Percentiles rank a stretch among this genome's conserved stretches.
Evolutionary conservation across 257 asterid species (phyloP).

Genomic region (Vinca minor): DNA sequence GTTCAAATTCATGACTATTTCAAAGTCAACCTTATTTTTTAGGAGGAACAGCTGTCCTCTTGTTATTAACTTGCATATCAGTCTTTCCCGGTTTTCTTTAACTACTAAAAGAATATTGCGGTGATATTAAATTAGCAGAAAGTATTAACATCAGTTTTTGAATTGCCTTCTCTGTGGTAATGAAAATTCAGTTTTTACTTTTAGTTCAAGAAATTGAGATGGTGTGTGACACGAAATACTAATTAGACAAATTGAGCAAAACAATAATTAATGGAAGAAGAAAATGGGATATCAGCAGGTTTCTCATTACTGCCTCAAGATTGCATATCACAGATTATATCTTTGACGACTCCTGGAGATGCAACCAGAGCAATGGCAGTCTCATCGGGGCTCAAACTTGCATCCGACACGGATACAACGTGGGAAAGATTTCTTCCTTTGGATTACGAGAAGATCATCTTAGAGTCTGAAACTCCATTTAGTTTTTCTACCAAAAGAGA

Average conservation of each 20-base stretch:
- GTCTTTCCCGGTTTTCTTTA: not conserved
- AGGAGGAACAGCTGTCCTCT: not conserved
- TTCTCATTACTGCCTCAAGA: constrained; percentile 18
- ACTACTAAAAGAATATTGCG: not conserved
- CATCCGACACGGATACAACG: constrained; percentile 23
- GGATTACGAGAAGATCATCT: constrained; percentile 17
- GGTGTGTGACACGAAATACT: not conserved
- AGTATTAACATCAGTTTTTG: no score
- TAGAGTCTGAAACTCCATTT: constrained; percentile 14
- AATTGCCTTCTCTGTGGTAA: no score
- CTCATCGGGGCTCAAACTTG: constrained; percentile 19
- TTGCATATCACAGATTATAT: constrained; percentile 30
- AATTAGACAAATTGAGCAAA: not conserved
- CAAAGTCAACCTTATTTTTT: not conserved
- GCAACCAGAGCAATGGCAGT: constrained; percentile 17
- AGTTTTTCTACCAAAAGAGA: constrained; percentile 24
- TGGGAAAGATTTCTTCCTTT: constrained; percentile 24
- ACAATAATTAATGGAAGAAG: not conserved
- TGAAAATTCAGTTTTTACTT: no score
- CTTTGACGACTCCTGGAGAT: constrained; percentile 26
- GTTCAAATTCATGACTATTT: not conserved
- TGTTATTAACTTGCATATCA: not conserved
- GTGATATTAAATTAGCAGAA: no score
- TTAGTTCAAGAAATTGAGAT: no score
- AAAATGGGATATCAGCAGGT: not conserved